phyloP scores from a whole-genome alignment of 2,329 filamentous ascomycete genomes.

The Purpureocillium takamizusanense region DNA sequence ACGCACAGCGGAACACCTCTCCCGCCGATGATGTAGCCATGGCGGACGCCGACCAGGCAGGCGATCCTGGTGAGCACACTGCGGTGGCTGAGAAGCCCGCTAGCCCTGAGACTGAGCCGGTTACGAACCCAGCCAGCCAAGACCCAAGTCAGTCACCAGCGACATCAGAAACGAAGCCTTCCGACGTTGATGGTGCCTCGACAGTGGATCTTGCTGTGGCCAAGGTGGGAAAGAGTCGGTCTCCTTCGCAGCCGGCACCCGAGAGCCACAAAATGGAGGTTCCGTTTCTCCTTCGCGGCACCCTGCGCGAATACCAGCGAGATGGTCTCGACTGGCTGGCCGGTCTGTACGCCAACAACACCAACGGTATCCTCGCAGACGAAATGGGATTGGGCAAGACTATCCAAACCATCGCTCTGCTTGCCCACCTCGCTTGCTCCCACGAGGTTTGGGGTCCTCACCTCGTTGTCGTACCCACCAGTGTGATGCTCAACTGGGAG shows the following conservation, averaged over 20 bases:
- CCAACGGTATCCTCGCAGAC: slow-evolving; percentile 93
- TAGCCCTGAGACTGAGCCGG: slow-evolving; percentile 33
- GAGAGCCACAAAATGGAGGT: slow-evolving; percentile 56
- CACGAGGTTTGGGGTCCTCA: slow-evolving; percentile 94
- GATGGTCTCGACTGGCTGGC: slow-evolving; percentile 96
- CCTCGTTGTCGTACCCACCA: slow-evolving; percentile 91
- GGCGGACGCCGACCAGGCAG: not conserved
- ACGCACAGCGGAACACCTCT: no score
- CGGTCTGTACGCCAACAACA: slow-evolving; percentile 81
- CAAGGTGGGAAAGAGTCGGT: slow-evolving; percentile 19
- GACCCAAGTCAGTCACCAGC: slow-evolving; percentile 37
- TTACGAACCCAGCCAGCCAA: slow-evolving; percentile 33
- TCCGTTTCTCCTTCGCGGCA: slow-evolving; percentile 78
- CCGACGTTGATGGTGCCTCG: slow-evolving; percentile 35
- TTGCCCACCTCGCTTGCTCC: slow-evolving; percentile 85
- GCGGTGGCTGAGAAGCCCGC: slow-evolving; percentile 18
- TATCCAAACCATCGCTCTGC: slow-evolving; percentile 89
- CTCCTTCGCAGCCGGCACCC: slow-evolving; percentile 20
- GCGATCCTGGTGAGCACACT: not conserved
- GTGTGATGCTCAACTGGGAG: slow-evolving; percentile 99
- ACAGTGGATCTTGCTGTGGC: slow-evolving; percentile 25
- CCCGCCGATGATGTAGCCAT: slow-evolving; percentile 1
- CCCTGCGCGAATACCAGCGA: slow-evolving; percentile 89
- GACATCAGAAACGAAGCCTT: slow-evolving; percentile 41
- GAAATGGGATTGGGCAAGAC: slow-evolving; percentile 99